Percentiles rank a stretch among this genome's conserved stretches.
Conservation (phyloP, 2,329 filamentous ascomycete genomes). For the Apiospora rasikravindrae region DNA sequence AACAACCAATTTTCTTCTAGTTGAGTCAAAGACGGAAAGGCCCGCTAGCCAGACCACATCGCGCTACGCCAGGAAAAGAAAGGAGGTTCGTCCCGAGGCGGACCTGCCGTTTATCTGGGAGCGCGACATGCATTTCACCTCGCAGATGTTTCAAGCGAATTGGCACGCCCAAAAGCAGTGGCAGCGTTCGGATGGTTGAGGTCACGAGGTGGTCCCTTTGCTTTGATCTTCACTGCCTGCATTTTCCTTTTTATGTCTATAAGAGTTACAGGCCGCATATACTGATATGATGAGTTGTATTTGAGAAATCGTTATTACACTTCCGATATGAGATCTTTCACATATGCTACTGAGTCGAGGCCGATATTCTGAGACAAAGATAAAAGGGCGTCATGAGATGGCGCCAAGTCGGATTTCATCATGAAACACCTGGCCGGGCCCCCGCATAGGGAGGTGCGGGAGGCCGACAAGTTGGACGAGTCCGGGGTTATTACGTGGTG, state of each 20-base stretch:
- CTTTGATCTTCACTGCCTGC: background rate
- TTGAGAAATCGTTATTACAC: background rate
- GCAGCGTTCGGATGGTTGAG: background rate
- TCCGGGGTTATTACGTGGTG: background rate
- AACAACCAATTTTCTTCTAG: background rate
- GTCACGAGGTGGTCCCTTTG: background rate
- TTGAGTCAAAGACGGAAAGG: background rate
- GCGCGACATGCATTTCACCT: conserved; percentile 50
- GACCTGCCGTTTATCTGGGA: conserved; percentile 39
- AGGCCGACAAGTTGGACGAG: background rate
- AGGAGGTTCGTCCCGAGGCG: background rate
- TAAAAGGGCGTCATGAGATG: background rate
- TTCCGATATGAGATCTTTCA: too few species aligned
- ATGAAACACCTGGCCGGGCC: background rate
- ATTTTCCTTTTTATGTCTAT: background rate
- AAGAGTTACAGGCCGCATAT: background rate
- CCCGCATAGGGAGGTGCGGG: background rate
- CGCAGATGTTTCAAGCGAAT: conserved; percentile 50
- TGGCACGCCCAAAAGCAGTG: conserved; percentile 42
- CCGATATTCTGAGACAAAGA: too few species aligned
- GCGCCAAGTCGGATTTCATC: too few species aligned
- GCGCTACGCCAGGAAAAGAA: background rate
- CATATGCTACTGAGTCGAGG: too few species aligned
- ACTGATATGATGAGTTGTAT: background rate
- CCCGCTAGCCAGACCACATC: background rate